These are phyloP conservation scores for Apophysomyces sp. DNA, from an alignment of 371 early-diverging fungal species.

Conservation along the genomic window DNA sequence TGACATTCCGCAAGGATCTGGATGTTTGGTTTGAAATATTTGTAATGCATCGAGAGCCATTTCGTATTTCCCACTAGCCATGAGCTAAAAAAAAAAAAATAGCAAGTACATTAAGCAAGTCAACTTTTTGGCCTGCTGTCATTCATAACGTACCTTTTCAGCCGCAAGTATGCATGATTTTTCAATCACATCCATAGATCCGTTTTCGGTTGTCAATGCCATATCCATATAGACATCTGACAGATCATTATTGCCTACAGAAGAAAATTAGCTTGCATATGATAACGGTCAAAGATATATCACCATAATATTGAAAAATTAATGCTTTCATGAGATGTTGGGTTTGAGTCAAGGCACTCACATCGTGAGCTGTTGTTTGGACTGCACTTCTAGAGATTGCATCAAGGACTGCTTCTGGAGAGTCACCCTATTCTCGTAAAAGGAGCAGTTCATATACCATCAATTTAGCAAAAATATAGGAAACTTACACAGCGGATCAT, in stretches of 20 bases:
- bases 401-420: slow-evolving; percentile 18
- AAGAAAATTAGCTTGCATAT: background rate
- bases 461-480: background rate
- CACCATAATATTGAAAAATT: slow-evolving; percentile 30
- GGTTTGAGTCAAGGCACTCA: slow-evolving; percentile 18
- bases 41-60: slow-evolving; percentile 20
- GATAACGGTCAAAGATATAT: background rate
- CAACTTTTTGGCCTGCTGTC: background rate
- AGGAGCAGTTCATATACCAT: too few relatives aligned
- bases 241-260: slow-evolving; percentile 16
- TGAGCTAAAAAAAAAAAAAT: slow-evolving; percentile 12
- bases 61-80: slow-evolving; percentile 22
- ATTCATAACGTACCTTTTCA: slow-evolving; percentile 20
- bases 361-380: slow-evolving; percentile 16
- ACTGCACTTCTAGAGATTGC: slow-evolving; percentile 11
- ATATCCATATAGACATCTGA: slow-evolving; percentile 21
- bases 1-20: slow-evolving; percentile 21
- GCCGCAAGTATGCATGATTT: slow-evolving; percentile 23
- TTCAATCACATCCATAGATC: slow-evolving; percentile 27
- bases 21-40: slow-evolving; percentile 15
- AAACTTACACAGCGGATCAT: slow-evolving; percentile 13
- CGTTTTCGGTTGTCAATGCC: slow-evolving; percentile 11
- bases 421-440: too few relatives aligned
- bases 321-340: slow-evolving; percentile 17
- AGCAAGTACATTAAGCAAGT: too few relatives aligned